These are phyloP conservation scores for Sporisorium scitamineum DNA, from an alignment of 1,284 basidiomycete genomes.

Conservation along the genomic window DNA sequence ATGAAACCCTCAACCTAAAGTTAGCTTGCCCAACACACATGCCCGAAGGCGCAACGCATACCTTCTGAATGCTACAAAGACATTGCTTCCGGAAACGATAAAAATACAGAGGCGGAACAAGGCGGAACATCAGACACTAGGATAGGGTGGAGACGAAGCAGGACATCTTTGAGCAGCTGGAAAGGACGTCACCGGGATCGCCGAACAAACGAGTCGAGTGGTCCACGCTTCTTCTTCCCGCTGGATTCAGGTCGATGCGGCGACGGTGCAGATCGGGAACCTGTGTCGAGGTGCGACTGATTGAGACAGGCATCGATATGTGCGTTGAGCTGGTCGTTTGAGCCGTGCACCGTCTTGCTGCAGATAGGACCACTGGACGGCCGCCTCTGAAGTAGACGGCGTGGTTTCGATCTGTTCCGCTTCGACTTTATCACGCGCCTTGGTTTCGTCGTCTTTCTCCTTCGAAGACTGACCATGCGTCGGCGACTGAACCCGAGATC, in stretches of 20 bases:
- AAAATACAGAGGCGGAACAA: not conserved
- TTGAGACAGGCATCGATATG: constrained; percentile 55
- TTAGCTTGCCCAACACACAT: not conserved
- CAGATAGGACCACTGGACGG: constrained; percentile 47
- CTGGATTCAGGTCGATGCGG: not conserved
- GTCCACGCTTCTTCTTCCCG: constrained; percentile 30
- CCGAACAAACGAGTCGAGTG: constrained; percentile 42
- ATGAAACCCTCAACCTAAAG: not conserved
- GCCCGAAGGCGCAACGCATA: not conserved
- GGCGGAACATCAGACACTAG: not conserved
- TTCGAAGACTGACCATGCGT: not conserved
- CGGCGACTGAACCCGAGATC: constrained; percentile 4
- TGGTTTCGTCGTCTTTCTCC: not conserved
- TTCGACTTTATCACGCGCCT: not conserved
- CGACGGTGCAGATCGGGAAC: not conserved
- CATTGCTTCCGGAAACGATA: not conserved
- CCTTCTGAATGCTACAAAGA: not conserved
- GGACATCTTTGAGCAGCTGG: too few species aligned
- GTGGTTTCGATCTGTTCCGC: not conserved
- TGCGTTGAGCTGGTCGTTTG: constrained; percentile 47
- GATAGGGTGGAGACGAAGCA: not conserved
- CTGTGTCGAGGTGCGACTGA: not conserved
- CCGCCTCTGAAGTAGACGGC: not conserved
- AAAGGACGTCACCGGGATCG: not conserved
- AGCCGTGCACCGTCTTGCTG: constrained; percentile 17